phyloP scores from a whole-genome alignment of 1,139 yeast genomes.

The Taiozyma sp. region DNA sequence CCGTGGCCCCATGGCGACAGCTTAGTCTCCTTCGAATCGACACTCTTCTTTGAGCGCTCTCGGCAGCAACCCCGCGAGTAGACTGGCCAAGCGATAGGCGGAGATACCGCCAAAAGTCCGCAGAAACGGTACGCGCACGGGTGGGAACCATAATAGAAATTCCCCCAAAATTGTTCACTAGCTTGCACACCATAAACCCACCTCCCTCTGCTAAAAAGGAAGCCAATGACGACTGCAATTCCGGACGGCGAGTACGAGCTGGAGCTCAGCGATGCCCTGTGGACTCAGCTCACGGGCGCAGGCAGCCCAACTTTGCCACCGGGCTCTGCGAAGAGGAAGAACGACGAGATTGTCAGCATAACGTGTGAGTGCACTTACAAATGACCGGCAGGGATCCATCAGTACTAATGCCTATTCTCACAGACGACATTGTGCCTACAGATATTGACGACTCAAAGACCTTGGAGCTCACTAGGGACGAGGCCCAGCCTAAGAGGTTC shows the following conservation, averaged over 20 bases:
- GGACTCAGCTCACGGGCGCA: not conserved
- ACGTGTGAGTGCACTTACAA: conserved; percentile 13
- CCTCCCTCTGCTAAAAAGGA: not conserved
- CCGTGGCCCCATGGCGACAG: no score
- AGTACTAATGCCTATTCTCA: not conserved
- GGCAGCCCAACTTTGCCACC: not conserved
- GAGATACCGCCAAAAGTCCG: not conserved
- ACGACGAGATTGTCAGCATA: conserved; percentile 15
- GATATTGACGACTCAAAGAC: conserved; percentile 9
- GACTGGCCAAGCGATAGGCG: not conserved
- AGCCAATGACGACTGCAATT: conserved; percentile 7
- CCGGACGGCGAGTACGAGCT: conserved; percentile 24
- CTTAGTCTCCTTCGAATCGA: no score
- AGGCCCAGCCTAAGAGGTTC: not conserved
- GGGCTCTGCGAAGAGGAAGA: not conserved
- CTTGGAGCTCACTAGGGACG: conserved; percentile 1
- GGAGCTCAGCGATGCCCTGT: conserved; percentile 15
- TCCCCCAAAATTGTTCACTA: not conserved
- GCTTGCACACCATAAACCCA: not conserved
- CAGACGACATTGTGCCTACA: conserved; percentile 11
- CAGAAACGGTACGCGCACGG: not conserved
- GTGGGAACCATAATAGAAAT: not conserved
- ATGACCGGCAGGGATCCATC: not conserved
- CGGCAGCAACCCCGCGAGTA: not conserved
- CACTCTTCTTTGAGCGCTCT: not conserved